phyloP scores from a whole-genome alignment of 106 monocot genomes.

The Dendrobium chrysotoxum region DNA sequence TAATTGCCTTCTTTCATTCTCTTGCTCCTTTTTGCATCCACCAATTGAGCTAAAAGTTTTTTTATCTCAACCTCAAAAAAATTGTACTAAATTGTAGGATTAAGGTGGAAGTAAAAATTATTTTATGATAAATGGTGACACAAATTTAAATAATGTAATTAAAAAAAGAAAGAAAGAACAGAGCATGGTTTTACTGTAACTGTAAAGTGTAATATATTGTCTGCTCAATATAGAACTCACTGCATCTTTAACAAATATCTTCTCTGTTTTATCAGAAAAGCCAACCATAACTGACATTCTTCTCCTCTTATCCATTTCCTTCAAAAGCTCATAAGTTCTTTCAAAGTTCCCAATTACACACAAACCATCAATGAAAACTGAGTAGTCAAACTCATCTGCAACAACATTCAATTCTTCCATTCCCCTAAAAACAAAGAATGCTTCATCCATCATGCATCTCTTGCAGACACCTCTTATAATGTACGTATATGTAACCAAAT shows the following conservation, averaged over 20 bases:
- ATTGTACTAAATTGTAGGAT: slow-evolving; percentile 47
- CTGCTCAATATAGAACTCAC: too few species aligned
- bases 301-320: slow-evolving; percentile 49
- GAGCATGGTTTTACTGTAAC: too few species aligned
- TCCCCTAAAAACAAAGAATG: slow-evolving; percentile 36
- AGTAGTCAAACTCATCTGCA: slow-evolving; percentile 48
- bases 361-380: slow-evolving; percentile 48
- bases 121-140: slow-evolving; percentile 59
- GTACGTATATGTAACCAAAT: slow-evolving; percentile 48
- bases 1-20: slow-evolving; percentile 65
- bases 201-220: too few species aligned
- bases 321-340: slow-evolving; percentile 40
- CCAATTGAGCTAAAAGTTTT: slow-evolving; percentile 47
- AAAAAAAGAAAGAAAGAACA: too few species aligned
- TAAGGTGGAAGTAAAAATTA: slow-evolving; percentile 48
- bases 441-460: slow-evolving; percentile 44
- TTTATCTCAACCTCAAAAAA: slow-evolving; percentile 70
- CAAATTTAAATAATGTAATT: slow-evolving; percentile 50
- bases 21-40: slow-evolving; percentile 38
- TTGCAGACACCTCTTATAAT: slow-evolving; percentile 60
- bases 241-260: too few species aligned
- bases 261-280: too few species aligned
- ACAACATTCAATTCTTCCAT: slow-evolving; percentile 38
- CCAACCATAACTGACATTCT: neutral
- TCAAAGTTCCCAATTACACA: slow-evolving; percentile 41